These are phyloP conservation scores for Candida boidinii DNA, from an alignment of 805 yeast species.

Conservation along the genomic window DNA sequence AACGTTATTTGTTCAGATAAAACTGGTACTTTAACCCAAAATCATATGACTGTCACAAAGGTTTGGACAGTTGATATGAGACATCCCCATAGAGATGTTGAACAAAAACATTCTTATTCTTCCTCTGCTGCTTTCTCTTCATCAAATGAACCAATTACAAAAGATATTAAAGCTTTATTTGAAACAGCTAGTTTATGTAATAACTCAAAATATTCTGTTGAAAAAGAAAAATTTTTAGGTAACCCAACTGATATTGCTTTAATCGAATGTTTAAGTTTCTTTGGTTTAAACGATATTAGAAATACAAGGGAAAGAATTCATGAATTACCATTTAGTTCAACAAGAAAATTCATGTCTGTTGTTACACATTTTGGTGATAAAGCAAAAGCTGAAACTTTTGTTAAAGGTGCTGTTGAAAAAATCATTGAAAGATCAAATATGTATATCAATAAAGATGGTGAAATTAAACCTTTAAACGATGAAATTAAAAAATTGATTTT, in stretches of 20 bases:
- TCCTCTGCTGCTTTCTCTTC: too few relatives aligned
- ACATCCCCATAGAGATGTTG: conserved; percentile 30
- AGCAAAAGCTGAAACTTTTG: conserved; percentile 49
- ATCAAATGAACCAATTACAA: too few relatives aligned
- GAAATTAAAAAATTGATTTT: conserved; percentile 38
- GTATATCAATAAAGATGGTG: conserved; percentile 53
- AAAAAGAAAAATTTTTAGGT: conserved; percentile 67
- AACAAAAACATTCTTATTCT: conserved; percentile 33
- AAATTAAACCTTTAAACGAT: conserved; percentile 47
- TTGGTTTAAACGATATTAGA: conserved; percentile 68
- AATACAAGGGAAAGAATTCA: conserved; percentile 45
- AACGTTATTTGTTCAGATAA: conserved; percentile 91
- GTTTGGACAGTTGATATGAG: conserved; percentile 67
- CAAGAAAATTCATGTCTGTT: conserved; percentile 88
- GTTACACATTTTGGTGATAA: conserved; percentile 52
- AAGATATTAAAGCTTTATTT: conserved; percentile 46
- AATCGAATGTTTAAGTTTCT: conserved; percentile 61
- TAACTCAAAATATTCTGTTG: conserved; percentile 61
- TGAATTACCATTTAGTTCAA: conserved; percentile 81
- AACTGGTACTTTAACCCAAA: conserved; percentile 84
- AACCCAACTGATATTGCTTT: conserved; percentile 95
- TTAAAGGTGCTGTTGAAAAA: conserved; percentile 87
- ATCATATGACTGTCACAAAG: conserved; percentile 83
- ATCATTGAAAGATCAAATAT: conserved; percentile 53
- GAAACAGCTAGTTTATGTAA: conserved; percentile 70